Evolutionary conservation across 2,329 filamentous ascomycete species (phyloP), one percentile per base, ranked within the genome.

Genomic region (Fusarium praegraminearum): DNA sequence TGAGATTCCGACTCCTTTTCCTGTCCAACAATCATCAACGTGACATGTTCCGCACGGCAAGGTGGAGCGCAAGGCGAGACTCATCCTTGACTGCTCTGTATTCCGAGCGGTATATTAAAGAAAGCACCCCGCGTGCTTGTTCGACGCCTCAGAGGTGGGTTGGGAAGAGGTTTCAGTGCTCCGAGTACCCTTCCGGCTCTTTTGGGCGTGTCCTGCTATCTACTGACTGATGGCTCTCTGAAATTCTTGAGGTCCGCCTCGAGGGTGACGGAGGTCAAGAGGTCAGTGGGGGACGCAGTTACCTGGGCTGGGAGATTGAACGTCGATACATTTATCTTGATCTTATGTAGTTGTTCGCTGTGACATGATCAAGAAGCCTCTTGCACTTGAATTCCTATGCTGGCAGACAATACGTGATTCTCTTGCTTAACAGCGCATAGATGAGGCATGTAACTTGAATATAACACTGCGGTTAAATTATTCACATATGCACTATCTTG

Each of bases 31-130:
- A 30, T 41, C 30, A 40, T 49, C 35, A 35, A 47, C n/a, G 35
- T 56, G 67, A 57, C 64, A 67, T 54, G 57, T 75, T 87, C 87
- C 89, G 89, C 89, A 89, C 87, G 88, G 87, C 87, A 85, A 88
- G 89, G 89, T 91, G 89, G 88, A 91, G 89, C 87, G 87, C 88
- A 91, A 91, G 89, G 89, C 87, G 87, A 90, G 89, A 89, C 78
- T 83, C 82, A 88, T 91, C 89, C 89, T 91, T 91, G 88, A 85
- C 82, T 84, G 85, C 88, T 90, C 87, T 90, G 89, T 91, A 91
- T 90, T 90, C 88, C 87, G 88, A 89, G 89, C 89, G 89, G 88
- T 87, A 91, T 67, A 91, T 85, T 68, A 87, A 70, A 61, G 38
- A 26, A 54, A 65, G 66, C 57, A 64, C 57, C 44, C 58, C 60